Conservation (phyloP, 805 yeast genomes). For the Spathaspora sp. region DNA sequence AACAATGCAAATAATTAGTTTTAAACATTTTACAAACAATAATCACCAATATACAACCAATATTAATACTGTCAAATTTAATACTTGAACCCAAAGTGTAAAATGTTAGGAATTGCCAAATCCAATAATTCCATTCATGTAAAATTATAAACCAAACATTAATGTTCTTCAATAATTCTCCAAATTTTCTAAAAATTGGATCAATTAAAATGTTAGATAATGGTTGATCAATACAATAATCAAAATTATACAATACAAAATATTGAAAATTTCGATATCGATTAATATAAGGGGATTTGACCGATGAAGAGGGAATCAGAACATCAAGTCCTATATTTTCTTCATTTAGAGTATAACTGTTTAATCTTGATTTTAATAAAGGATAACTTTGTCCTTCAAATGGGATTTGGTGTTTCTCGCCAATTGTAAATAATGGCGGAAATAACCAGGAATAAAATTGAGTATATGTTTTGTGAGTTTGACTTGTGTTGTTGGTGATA, state of each 20-base stretch:
- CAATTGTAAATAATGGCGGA: conserved; percentile 15
- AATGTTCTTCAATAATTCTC: conserved; percentile 15
- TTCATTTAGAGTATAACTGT: conserved; percentile 4
- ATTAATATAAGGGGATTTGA: conserved; percentile 8
- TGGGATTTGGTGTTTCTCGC: background rate
- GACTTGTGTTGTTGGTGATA: background rate
- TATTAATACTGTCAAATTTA: background rate
- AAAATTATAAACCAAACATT: conserved; percentile 6
- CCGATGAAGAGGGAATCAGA: background rate
- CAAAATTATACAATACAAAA: conserved; percentile 18
- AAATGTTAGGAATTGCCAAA: conserved; percentile 13
- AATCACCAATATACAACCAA: conserved; percentile 3
- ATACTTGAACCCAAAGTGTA: background rate
- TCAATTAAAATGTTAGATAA: conserved; percentile 18
- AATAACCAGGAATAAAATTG: conserved; percentile 14
- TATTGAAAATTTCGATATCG: conserved; percentile 8
- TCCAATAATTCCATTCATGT: conserved; percentile 12
- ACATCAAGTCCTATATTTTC: background rate
- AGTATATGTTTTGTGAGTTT: background rate
- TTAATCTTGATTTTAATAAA: conserved; percentile 5
- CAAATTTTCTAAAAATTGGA: conserved; percentile 21
- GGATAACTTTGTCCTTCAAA: conserved; percentile 6
- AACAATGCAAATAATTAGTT: conserved; percentile 15
- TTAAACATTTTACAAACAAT: conserved; percentile 16
- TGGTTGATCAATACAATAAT: conserved; percentile 17